Conservation (phyloP, 2,329 filamentous ascomycete species). For the Epichloe baconii region DNA sequence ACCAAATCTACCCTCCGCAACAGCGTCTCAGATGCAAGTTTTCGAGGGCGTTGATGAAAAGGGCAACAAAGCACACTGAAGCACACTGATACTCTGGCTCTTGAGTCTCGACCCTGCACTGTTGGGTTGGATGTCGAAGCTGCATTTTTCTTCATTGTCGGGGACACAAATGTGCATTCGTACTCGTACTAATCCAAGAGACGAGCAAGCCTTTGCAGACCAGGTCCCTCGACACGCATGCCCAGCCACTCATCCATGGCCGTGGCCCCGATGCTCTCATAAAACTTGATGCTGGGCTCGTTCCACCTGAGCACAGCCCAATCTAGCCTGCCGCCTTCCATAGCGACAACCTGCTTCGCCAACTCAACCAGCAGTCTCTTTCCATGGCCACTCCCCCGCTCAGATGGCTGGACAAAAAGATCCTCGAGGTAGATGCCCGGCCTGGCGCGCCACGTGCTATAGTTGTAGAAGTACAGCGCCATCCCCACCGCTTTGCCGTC, state of each 20-base stretch:
- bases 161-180: background rate
- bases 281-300: slow-evolving; percentile 78
- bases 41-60: slow-evolving; percentile 31
- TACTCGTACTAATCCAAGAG: slow-evolving; percentile 18
- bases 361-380: slow-evolving; percentile 60
- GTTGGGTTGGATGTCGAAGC: too few relatives aligned
- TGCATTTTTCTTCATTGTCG: too few relatives aligned
- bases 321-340: slow-evolving; percentile 65
- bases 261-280: slow-evolving; percentile 56
- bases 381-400: slow-evolving; percentile 65
- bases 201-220: slow-evolving; percentile 44
- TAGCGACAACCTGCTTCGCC: slow-evolving; percentile 63
- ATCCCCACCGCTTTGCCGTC: slow-evolving; percentile 49
- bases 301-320: slow-evolving; percentile 95
- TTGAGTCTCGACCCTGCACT: background rate
- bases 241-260: slow-evolving; percentile 60
- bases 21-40: slow-evolving; percentile 25
- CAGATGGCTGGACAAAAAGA: slow-evolving; percentile 58
- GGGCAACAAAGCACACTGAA: slow-evolving; percentile 10
- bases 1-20: slow-evolving; percentile 16
- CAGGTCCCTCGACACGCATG: slow-evolving; percentile 60
- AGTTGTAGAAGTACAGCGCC: slow-evolving; percentile 91
- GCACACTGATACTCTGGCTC: background rate
- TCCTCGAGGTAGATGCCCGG: slow-evolving; percentile 91
- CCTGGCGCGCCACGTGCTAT: slow-evolving; percentile 80